phyloP scores from a whole-genome alignment of 2,329 filamentous ascomycete species.

The Apiospora sp. region DNA sequence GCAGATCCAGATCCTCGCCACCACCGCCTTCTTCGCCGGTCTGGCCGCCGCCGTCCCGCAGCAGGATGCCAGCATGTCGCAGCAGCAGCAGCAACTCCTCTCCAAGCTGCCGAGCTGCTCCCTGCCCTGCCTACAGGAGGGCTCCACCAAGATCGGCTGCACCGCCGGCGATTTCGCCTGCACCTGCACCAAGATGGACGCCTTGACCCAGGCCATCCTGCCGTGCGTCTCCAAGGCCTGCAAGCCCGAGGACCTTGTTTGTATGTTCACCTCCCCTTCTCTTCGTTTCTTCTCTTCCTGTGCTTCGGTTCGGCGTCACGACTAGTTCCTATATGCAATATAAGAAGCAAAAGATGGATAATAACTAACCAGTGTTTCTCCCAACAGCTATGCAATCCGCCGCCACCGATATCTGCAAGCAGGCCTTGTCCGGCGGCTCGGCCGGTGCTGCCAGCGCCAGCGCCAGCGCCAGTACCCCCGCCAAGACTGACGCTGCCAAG shows the following conservation, averaged over 20 bases:
- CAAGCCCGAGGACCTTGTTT: constrained; percentile 41
- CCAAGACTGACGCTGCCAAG: constrained; percentile 25
- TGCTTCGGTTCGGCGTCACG: neutral
- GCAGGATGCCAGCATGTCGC: neutral
- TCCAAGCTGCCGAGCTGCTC: constrained; percentile 45
- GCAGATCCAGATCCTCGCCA: constrained; percentile 32
- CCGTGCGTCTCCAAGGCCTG: constrained; percentile 47
- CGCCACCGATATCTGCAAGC: constrained; percentile 32
- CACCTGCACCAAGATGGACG: constrained; percentile 44
- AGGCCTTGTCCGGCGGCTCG: constrained; percentile 19
- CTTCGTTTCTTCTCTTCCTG: neutral
- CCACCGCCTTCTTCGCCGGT: constrained; percentile 32
- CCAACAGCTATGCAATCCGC: constrained; percentile 30
- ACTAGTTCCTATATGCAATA: no score
- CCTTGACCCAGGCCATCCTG: constrained; percentile 42
- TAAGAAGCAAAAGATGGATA: neutral
- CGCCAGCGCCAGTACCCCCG: constrained; percentile 27
- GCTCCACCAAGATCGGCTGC: constrained; percentile 41
- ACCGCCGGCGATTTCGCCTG: constrained; percentile 42
- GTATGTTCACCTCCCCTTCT: constrained; percentile 36
- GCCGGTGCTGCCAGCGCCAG: constrained; percentile 8
- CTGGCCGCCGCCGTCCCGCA: constrained; percentile 28
- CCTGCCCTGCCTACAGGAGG: constrained; percentile 42
- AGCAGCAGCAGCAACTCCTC: constrained; percentile 31
- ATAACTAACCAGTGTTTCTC: constrained; percentile 1